Base-by-base conservation (phyloP, 352 stramenopile species). In the Phytophthora sp. region DNA sequence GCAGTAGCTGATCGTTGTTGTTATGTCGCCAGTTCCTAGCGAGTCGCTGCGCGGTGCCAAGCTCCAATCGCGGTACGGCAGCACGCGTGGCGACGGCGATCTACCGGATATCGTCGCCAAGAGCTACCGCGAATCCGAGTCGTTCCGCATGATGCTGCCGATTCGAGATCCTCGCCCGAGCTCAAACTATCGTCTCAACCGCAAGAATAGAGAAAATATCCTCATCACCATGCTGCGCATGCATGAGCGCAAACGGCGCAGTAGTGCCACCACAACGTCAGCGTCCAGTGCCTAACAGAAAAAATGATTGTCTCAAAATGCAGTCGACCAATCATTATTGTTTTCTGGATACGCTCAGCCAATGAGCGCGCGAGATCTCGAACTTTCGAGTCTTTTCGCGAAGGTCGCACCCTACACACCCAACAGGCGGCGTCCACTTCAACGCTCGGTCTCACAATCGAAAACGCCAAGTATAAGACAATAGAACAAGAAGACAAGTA, bases 121-220 rank as follows among this genome's bases (percentile, higher is more conserved):
- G 15, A 78, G 72, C 46, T 83, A 87, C 57, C 29, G 57, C n/a
- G 78, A 87, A 31, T 68, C 74, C 31, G 66, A 79, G 45, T 89
- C 80, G 36, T 82, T 84, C 47, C 74, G 80, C 41, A 89, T 89
- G 80, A 65, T 89, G 21, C 39, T 86, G 36, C 78, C 78, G 29
- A 88, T 89, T 60, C 75, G 71, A 41, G 76, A 88, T 31, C 55
- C 59, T 16, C 77, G 79, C 1, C 65, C 79, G 3, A 49, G 46
- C 4, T 79, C 79, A 4, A 46, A 52, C 29, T 90, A 89, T 53
- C 77, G 82, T 30, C 21, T 65, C 18, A 53, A 30, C 9, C 80
- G 72, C 46, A 73, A 76, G 26, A 59, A 77, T 38, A 26, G 57
- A 8, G 79, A 76, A 20, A 90, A 90, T 38, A 64, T 89, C 49